phyloP scores from a whole-genome alignment of 768 basidiomycete genomes.

The Cystofilobasidium bisporidii region DNA sequence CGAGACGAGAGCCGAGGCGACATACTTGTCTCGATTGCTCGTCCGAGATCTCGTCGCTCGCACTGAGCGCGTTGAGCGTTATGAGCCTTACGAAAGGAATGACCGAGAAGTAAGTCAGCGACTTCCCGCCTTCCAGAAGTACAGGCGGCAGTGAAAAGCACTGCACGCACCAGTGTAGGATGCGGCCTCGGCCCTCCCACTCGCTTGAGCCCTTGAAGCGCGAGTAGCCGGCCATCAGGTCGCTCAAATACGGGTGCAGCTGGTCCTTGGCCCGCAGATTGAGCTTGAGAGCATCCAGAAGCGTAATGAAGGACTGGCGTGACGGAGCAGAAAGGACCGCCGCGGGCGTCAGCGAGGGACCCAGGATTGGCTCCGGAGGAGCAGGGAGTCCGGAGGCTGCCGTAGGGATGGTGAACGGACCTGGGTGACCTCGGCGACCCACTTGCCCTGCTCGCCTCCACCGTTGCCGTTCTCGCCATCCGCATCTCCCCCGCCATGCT shows the following conservation, averaged over 20 bases:
- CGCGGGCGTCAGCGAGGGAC: too few species aligned
- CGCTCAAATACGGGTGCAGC: conserved; percentile 84
- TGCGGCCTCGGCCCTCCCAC: conserved; percentile 89
- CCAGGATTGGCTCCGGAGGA: too few species aligned
- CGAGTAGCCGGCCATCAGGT: conserved; percentile 88
- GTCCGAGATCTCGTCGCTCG: conserved; percentile 88
- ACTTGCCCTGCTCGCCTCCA: conserved; percentile 85
- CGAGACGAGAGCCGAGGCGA: too few species aligned
- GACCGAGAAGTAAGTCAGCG: background rate
- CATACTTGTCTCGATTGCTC: conserved; percentile 84
- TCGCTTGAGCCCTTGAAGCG: conserved; percentile 90
- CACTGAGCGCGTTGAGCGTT: conserved; percentile 92
- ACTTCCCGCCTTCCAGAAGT: too few species aligned
- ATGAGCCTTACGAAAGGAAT: conserved; percentile 58
- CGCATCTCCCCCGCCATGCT: conserved; percentile 60
- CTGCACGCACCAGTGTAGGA: conserved; percentile 85
- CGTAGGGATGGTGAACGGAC: conserved; percentile 41
- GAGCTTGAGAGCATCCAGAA: conserved; percentile 93
- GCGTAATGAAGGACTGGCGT: conserved; percentile 83
- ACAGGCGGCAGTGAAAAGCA: too few species aligned
- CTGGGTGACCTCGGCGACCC: conserved; percentile 96
- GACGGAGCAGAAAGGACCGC: background rate
- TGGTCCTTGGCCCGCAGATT: conserved; percentile 93
- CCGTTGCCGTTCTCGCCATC: conserved; percentile 30
- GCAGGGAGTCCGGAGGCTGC: too few species aligned